Base-by-base conservation (phyloP, 163 green algal species). In the Chloroidium sp. region DNA sequence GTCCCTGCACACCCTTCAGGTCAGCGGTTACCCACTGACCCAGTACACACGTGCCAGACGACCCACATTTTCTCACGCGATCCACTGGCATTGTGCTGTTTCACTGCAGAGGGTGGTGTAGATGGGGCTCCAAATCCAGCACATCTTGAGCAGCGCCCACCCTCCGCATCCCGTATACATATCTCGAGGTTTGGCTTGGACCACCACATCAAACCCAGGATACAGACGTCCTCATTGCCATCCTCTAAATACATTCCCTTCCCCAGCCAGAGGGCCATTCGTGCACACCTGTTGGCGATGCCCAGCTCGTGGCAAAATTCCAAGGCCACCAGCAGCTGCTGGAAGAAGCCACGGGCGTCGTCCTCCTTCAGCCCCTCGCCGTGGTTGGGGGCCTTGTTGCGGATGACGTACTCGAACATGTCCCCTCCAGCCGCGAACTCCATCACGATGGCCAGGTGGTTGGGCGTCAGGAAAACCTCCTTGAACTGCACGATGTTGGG, bases 301-400 rank as follows among this genome's bases (percentile, higher is more conserved):
- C 88, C 88, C 36, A 89, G 83, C 57, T 82, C 84, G 80, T 95
- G 91, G 79, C 91, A 92, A 83, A 90, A 93, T n/a, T 90, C 85
- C 62, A 94, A 59, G 0, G 83, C 91, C 57, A 91, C 76, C 3
- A 92, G 79, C 2, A 94, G 83, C 82, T 95, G 91, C 80, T 93
- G 89, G 79, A 95, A 95, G 76, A 94, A 92, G 36, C 80, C 77
- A 36, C 91, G 83, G 3, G 89, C 83, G 76, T 87, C 76, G 68
- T 89, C 83, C 79, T 93, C 90, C 58, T 77, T 64, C 69, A 89
- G 72, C 2, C 83, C 83, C 62, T 85, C 68, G 2, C 79, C 79
- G 8, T 69, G 79, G 4, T 57, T 67, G n/a, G 68, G 72, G 59
- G 62, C 74, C 80, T 87, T 87, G 80, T 87, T 78, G 1, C 74